Base-by-base conservation (phyloP, 129 eudicot species). In the Pulicaria dysenterica region DNA sequence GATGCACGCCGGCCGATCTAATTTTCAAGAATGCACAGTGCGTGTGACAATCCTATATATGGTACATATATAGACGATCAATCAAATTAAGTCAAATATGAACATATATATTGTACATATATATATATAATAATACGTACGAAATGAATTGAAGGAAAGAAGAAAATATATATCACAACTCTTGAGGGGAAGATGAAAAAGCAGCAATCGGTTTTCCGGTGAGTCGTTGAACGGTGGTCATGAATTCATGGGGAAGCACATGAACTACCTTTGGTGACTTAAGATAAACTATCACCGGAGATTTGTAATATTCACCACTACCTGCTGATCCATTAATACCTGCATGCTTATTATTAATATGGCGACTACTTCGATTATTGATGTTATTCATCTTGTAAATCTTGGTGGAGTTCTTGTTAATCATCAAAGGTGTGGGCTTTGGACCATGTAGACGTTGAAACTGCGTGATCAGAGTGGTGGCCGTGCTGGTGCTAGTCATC, bases 201-300 rank as follows among this genome's bases (percentile, higher is more conserved):
- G 75, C 42, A 7, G 72, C 8, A 5, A 6, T 17, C 5, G 57
- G 49, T 71, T 78, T 78, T 71, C 82, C 82, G 5, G 82, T 78
- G 3, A 78, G 82, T 70, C 47, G 36, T 78, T 78, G 82, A 59
- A 78, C 82, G 6, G 82, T 78, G 17, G 77, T 62, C 82, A 78
- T 78, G 77, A 78, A 78, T 51, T 78, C 82, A 13, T 78, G 67
- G 2, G 82, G 82, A 7, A 17, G 73, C 58, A 78, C 82, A 62
- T 78, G 82, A 70, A 78, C 82, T 2, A 70, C 66, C 66, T 78
- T 16, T n/a, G 82, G 82, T 2, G 82, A 62, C 77, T 71, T 17
- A 4, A 78, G 51, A 41, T 78, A 78, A 45, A 78, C 67, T 53
- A 78, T 78, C 44, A 70, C 73, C 19, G 82, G 82, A 37, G 75